Conservation (phyloP, 306 rosid genomes). For the Senna siamea region DNA sequence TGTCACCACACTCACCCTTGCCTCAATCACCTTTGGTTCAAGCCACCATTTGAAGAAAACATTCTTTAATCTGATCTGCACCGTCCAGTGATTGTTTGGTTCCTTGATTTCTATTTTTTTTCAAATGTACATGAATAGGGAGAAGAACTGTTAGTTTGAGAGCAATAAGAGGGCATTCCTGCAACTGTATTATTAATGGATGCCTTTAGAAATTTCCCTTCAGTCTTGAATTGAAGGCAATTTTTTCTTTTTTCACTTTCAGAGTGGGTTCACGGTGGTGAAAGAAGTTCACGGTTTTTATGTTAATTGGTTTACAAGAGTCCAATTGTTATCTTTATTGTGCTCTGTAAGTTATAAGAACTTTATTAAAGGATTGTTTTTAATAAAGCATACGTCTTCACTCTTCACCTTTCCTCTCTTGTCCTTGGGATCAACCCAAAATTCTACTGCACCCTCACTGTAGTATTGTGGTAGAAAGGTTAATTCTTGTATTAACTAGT, state of each 20-base stretch:
- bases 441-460: no score
- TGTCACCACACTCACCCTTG: conserved; percentile 75
- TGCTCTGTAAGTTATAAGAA: not conserved
- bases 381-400: not conserved
- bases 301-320: not conserved
- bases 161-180: conserved; percentile 3
- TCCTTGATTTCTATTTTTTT: not conserved
- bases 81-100: no score
- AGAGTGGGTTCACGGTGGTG: not conserved
- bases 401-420: not conserved
- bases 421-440: no score
- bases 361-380: not conserved
- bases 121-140: not conserved
- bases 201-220: not conserved
- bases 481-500: no score
- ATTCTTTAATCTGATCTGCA: no score
- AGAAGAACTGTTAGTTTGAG: not conserved
- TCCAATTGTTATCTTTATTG: not conserved
- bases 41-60: conserved; percentile 42
- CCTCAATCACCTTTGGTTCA: conserved; percentile 73
- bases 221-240: not conserved
- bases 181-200: not conserved
- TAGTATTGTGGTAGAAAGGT: no score
- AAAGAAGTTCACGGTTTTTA: conserved; percentile 25
- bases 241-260: conserved; percentile 17